Evolutionary conservation across 192 early-diverging fungal species (phyloP), one percentile per base, ranked within the genome.

Genomic region (Rhizoclosmatium globosum): DNA sequence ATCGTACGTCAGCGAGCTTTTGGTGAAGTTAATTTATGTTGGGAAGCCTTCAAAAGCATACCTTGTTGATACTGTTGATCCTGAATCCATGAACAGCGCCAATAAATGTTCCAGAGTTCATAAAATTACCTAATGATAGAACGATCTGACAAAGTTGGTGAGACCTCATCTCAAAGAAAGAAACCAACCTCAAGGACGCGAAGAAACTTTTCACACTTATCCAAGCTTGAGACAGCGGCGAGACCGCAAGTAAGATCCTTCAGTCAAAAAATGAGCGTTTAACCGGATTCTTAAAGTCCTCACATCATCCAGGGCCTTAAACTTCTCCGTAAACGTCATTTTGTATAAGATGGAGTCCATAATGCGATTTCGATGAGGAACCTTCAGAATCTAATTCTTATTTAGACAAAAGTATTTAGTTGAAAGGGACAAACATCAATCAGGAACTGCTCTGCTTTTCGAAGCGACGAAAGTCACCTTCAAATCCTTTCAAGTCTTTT

Each of bases 41-140:
- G 13, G 13, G 68, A 21, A 45, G 2, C 15, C 17, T 0, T 4
- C 65, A 4, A 46, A 2, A 0, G 45, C 69, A 38, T 2, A 85
- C 84, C 80, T 82, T 83, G 61, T 83, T 81, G 77, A 87, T 71
- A 44, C 72, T 84, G 31, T 53, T 77, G 45, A 87, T 85, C 50
- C 69, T 38, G 75, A 87, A 87, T 15, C 86, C 86, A 71, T 87
- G 81, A 11, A 81, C 77, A 21, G 76, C 47, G 13, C 86, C 86
- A 64, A 75, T 83, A 68, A 81, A 77, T 9, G 76, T 83, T 0
- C 86, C 86, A 50, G 64, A 77, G 45, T 87, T 87, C 74, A 87
- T 79, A 58, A 72, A 87, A 64, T 87, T 87, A 9, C 86, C 86
- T 3, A 87, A 46, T 3, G 82, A 78, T 0, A 87, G 74, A 23